These are phyloP conservation scores for Bothriochloa decipiens DNA, from an alignment of 176 grass and related monocot species.

Conservation along the genomic window DNA sequence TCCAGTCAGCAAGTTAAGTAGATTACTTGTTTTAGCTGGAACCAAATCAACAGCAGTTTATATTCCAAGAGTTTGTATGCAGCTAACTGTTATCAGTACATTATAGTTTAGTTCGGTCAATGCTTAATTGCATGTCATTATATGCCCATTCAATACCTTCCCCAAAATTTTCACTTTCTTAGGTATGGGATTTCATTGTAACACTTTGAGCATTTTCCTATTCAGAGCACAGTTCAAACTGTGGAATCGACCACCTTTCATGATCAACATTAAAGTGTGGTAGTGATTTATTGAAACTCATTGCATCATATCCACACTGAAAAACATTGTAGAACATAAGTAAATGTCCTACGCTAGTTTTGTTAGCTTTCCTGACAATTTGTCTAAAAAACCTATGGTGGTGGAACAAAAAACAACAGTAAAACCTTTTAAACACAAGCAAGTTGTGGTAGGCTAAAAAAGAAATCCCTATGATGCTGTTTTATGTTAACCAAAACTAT, in stretches of 20 bases:
- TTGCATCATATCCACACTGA: neutral
- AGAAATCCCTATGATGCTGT: neutral
- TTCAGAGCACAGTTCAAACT: neutral
- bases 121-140: conserved; percentile 6
- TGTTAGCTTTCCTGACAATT: conserved; percentile 17
- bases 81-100: neutral
- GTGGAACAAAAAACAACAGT: neutral
- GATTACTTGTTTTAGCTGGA: neutral
- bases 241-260: neutral
- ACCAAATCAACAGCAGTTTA: conserved; percentile 23
- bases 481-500: neutral
- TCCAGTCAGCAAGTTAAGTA: neutral
- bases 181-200: conserved; percentile 1
- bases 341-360: neutral
- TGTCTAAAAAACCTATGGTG: conserved; percentile 3
- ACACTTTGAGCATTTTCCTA: neutral
- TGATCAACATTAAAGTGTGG: conserved; percentile 12
- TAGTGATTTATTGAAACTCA: neutral
- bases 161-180: neutral
- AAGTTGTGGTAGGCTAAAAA: neutral
- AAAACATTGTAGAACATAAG: neutral
- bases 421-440: neutral
- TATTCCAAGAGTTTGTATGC: conserved; percentile 16
- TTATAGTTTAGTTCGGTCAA: conserved; percentile 1
- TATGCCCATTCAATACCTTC: conserved; percentile 7